Conservation (phyloP, 345 rosid species). For the Moringa oleifera region DNA sequence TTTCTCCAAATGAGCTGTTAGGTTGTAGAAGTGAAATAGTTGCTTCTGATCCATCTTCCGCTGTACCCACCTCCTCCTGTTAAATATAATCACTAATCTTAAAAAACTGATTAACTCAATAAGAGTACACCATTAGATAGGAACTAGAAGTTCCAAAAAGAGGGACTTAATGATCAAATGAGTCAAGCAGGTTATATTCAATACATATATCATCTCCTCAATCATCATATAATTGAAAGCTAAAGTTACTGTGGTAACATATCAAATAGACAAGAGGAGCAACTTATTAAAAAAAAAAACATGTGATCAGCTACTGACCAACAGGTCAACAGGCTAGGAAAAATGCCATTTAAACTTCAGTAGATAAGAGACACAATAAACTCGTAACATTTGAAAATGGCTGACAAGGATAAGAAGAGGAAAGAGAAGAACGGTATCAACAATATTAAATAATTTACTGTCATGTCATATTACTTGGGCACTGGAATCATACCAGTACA, state of each 20-base stretch:
- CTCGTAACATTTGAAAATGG: background rate
- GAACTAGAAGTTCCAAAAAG: background rate
- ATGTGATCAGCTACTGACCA: background rate
- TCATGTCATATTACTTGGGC: background rate
- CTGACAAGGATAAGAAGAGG: background rate
- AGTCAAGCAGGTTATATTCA: background rate
- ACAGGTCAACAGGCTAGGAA: background rate
- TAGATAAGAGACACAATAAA: too few species aligned
- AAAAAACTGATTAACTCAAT: background rate
- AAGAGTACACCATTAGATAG: background rate
- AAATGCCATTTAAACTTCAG: background rate
- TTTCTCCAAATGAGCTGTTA: constrained; percentile 75
- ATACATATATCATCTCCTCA: too few species aligned
- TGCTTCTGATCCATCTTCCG: constrained; percentile 80
- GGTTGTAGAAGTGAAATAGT: constrained; percentile 48
- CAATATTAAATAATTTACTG: background rate
- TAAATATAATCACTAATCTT: background rate
- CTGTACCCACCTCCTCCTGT: constrained; percentile 65
- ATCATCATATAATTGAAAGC: background rate
- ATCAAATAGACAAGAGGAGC: background rate
- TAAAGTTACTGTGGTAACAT: background rate
- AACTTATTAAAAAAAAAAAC: too few species aligned
- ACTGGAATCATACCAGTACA: constrained; percentile 48
- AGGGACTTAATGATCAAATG: background rate
- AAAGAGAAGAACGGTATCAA: constrained; percentile 2